These are phyloP conservation scores for Nothomitra cinnamomea DNA, from an alignment of 2,329 filamentous ascomycete species.

Conservation along the genomic window DNA sequence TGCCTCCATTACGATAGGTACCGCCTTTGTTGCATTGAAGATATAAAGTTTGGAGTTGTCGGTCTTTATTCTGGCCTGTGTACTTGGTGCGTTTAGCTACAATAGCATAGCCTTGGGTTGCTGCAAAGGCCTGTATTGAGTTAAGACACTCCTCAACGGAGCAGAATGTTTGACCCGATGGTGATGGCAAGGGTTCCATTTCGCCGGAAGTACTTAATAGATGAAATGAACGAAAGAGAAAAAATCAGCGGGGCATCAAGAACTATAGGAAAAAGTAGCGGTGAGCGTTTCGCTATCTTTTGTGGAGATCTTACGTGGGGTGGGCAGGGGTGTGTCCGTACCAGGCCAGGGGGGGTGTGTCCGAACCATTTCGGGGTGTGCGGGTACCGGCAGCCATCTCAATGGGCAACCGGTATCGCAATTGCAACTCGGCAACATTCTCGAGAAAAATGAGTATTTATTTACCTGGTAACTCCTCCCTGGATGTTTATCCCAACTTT, in stretches of 20 bases:
- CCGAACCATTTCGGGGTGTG: no score
- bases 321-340: not conserved
- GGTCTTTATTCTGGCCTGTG: not conserved
- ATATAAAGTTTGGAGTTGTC: not conserved
- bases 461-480: no score
- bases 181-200: not conserved
- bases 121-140: not conserved
- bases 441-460: no score
- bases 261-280: not conserved
- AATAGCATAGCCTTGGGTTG: not conserved
- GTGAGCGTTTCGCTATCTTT: not conserved
- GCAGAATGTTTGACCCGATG: not conserved
- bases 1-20: not conserved
- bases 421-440: no score
- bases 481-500: no score
- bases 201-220: not conserved
- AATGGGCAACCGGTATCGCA: no score
- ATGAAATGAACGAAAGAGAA: not conserved
- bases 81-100: not conserved
- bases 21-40: no score
- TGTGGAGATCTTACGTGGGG: not conserved
- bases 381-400: no score
- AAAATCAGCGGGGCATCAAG: not conserved
- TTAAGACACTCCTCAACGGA: not conserved
- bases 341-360: not conserved